Conservation (phyloP, 495 filamentous ascomycete genomes). For the Penicillium bialowiezense region DNA sequence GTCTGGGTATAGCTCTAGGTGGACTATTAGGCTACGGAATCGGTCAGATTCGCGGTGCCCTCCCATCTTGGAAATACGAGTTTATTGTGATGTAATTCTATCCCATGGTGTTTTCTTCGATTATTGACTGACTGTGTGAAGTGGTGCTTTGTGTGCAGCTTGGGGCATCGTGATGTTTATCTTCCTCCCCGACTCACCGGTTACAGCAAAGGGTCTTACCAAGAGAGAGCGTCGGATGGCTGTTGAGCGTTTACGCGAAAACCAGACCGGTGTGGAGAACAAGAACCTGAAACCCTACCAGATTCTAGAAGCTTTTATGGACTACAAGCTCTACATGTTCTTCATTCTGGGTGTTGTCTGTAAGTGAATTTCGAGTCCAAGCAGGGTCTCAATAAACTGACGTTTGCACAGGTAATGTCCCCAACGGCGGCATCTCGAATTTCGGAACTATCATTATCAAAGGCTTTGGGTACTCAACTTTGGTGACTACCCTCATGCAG, state of each 20-base stretch:
- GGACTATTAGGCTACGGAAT: conserved; percentile 60
- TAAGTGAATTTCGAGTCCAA: conserved; percentile 6
- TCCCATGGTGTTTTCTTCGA: too few species aligned
- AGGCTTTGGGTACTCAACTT: conserved; percentile 57
- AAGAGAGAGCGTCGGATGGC: conserved; percentile 56
- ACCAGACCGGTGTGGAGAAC: conserved; percentile 67
- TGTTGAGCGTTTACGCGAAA: conserved; percentile 55
- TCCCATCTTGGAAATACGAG: conserved; percentile 58
- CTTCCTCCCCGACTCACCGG: conserved; percentile 61
- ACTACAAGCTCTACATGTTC: conserved; percentile 63
- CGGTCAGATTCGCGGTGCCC: conserved; percentile 49
- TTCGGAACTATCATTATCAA: conserved; percentile 62
- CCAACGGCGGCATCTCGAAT: conserved; percentile 53
- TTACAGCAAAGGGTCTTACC: conserved; percentile 57
- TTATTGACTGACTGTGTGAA: conserved; percentile 19
- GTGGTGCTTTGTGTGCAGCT: conserved; percentile 51
- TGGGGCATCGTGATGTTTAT: conserved; percentile 59
- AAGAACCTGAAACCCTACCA: conserved; percentile 58
- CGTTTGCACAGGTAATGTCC: conserved; percentile 33
- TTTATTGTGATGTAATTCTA: conserved; percentile 49
- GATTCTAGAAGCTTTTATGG: conserved; percentile 53
- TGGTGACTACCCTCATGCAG: conserved; percentile 48
- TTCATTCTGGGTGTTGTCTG: conserved; percentile 52
- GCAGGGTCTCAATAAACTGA: background rate
- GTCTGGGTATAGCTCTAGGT: conserved; percentile 55